Percentiles rank a stretch among this genome's conserved stretches.
Evolutionary conservation across 139 green algal genomes (phyloP).

Genomic region (Chlorella sp.): DNA sequence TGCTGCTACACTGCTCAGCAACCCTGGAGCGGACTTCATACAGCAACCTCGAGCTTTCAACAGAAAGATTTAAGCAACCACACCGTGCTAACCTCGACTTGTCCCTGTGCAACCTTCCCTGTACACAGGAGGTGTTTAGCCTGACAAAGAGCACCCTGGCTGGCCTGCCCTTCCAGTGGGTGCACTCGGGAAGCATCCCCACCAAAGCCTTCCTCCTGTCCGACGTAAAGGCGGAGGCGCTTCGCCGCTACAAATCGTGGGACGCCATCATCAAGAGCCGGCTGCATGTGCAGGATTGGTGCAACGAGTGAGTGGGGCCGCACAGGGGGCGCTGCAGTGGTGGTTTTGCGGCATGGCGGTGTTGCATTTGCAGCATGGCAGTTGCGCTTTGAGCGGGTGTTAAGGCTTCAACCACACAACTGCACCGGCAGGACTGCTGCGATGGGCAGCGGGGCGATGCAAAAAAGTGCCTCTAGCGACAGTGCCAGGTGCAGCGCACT

Average conservation of each 20-base stretch:
- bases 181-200: not conserved
- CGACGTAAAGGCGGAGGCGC: not conserved
- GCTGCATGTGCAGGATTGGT: not conserved
- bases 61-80: not conserved
- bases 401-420: no score
- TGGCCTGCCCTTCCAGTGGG: not conserved
- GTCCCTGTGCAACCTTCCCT: not conserved
- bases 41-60: not conserved
- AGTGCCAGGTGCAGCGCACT: no score
- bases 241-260: not conserved
- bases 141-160: not conserved
- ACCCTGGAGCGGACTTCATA: not conserved
- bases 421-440: no score
- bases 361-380: not conserved
- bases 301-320: no score
- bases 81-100: no score
- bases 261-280: not conserved
- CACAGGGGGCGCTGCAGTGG: not conserved
- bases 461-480: no score
- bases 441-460: no score
- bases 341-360: not conserved
- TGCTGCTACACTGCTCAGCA: no score
- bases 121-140: not conserved
- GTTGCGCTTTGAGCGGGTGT: no score
- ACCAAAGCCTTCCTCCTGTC: not conserved